These are phyloP conservation scores for Monosporozyma yasuniensis DNA, from an alignment of 805 yeast genomes.

Conservation along the genomic window DNA sequence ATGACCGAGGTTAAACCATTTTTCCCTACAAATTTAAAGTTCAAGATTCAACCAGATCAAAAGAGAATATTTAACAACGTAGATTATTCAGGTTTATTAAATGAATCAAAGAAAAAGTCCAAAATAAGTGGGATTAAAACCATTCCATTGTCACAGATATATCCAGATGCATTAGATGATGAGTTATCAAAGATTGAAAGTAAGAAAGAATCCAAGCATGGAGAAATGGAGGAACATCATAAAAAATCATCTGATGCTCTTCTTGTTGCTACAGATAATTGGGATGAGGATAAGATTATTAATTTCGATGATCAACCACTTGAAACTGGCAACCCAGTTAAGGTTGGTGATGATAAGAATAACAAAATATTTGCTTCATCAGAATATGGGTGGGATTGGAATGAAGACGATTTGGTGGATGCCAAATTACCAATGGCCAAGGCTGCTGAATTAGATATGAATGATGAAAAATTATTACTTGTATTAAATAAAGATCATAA, in stretches of 20 bases:
- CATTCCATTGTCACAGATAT: conserved; percentile 18
- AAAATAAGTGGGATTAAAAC: conserved; percentile 13
- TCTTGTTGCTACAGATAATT: conserved; percentile 61
- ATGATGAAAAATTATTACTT: conserved; percentile 74
- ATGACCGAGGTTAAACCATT: conserved; percentile 20
- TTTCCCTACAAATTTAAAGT: conserved; percentile 43
- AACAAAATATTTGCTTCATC: conserved; percentile 7
- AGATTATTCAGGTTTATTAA: conserved; percentile 1
- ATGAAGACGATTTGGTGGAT: conserved; percentile 60
- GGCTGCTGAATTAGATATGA: conserved; percentile 54
- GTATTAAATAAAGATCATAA: conserved; percentile 23
- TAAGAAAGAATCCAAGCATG: conserved; percentile 15
- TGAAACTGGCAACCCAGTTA: background rate
- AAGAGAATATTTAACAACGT: conserved; percentile 35
- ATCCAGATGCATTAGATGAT: conserved; percentile 13
- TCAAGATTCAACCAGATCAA: conserved; percentile 48
- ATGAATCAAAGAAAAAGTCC: conserved; percentile 6
- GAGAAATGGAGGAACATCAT: conserved; percentile 9
- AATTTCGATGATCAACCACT: background rate
- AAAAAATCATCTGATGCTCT: conserved; percentile 41
- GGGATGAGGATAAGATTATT: conserved; percentile 52
- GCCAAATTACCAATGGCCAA: conserved; percentile 40
- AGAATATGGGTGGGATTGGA: conserved; percentile 26
- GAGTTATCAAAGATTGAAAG: conserved; percentile 5
- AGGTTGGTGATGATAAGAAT: conserved; percentile 20